These are phyloP conservation scores for Dalbergia oliveri DNA, from an alignment of 306 rosid species.

Conservation along the genomic window DNA sequence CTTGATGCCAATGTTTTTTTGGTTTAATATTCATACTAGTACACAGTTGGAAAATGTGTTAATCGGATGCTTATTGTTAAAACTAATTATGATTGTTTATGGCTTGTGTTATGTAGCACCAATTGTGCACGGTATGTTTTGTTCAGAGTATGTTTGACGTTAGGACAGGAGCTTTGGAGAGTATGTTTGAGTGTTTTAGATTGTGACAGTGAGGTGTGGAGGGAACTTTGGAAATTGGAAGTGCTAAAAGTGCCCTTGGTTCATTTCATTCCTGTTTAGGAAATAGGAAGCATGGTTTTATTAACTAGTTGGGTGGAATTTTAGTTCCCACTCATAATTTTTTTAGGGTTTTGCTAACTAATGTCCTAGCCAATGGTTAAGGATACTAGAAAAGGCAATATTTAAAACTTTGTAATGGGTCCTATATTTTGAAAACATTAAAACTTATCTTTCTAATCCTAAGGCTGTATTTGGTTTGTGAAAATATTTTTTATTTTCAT, in stretches of 20 bases:
- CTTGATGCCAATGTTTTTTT: conserved; percentile 44
- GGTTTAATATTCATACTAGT: conserved; percentile 28
- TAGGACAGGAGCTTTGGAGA: no score
- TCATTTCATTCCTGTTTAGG: not conserved
- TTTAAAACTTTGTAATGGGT: no score
- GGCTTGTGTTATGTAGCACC: conserved; percentile 5
- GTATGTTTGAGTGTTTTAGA: no score
- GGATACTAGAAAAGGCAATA: no score
- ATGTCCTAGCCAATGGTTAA: no score
- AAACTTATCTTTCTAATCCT: no score
- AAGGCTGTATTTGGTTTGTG: no score
- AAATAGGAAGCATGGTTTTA: not conserved
- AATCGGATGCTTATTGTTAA: conserved; percentile 29
- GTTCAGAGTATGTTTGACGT: not conserved
- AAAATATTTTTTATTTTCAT: no score
- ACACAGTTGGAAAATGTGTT: conserved; percentile 35
- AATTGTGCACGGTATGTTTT: conserved; percentile 1
- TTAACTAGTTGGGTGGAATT: not conserved
- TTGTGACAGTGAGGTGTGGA: no score
- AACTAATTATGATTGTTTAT: conserved; percentile 27
- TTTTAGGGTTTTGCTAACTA: no score
- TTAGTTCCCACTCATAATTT: not conserved
- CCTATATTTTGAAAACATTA: no score
- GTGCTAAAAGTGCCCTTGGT: not conserved
- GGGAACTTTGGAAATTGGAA: no score